Evolutionary conservation across 192 early-diverging fungal genomes (phyloP).

Genomic region (Backusella westeae): DNA sequence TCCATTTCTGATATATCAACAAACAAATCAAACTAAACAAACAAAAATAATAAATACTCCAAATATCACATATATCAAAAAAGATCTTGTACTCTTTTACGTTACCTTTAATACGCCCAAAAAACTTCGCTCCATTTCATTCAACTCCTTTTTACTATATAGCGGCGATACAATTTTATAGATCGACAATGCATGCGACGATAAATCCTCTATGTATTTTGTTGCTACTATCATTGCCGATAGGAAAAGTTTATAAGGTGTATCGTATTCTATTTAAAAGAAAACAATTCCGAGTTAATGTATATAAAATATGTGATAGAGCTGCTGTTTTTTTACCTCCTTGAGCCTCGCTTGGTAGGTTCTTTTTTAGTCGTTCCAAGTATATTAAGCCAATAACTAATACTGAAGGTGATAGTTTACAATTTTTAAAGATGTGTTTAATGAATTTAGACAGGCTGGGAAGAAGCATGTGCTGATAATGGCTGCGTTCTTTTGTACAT

Average conservation of each 20-base stretch:
- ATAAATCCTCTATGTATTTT: slow-evolving; percentile 33
- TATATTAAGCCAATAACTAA: slow-evolving; percentile 65
- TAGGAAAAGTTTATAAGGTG: slow-evolving; percentile 35
- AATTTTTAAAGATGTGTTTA: slow-evolving; percentile 8
- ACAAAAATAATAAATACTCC: not conserved
- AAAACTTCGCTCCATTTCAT: slow-evolving; percentile 37
- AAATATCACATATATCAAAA: not conserved
- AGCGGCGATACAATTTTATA: slow-evolving; percentile 28
- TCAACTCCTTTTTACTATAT: slow-evolving; percentile 25
- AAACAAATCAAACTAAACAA: slow-evolving; percentile 28
- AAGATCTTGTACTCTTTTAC: not conserved
- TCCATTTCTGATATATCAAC: slow-evolving; percentile 29
- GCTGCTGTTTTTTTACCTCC: slow-evolving; percentile 32
- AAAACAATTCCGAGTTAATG: not conserved
- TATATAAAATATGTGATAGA: not conserved
- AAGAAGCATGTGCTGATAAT: slow-evolving; percentile 20
- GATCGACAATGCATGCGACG: slow-evolving; percentile 21
- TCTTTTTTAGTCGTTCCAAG: slow-evolving; percentile 60
- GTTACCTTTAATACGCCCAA: slow-evolving; percentile 29
- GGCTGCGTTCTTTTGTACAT: slow-evolving; percentile 6
- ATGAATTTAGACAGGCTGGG: slow-evolving; percentile 13
- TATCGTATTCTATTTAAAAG: slow-evolving; percentile 26
- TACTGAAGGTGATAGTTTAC: slow-evolving; percentile 30
- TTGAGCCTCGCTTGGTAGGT: slow-evolving; percentile 53
- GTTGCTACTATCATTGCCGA: slow-evolving; percentile 33